Evolutionary conservation across 177 flowering plant species (phyloP).

Genomic region (Vitis hybrid): DNA sequence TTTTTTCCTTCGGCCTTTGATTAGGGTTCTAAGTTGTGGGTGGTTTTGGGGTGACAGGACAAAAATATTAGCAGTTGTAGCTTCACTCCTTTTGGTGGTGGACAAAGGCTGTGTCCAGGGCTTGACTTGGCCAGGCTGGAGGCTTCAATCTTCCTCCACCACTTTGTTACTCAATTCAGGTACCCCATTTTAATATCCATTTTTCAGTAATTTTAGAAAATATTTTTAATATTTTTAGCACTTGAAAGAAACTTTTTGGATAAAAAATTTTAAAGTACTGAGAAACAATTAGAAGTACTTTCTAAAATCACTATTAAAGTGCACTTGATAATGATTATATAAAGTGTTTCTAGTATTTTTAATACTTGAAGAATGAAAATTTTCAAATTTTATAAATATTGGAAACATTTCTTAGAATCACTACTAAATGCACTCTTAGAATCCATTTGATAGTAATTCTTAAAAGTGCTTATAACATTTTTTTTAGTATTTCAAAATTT

Average conservation of each 20-base stretch:
- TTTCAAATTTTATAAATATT: fast-evolving
- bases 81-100: constrained; percentile 97
- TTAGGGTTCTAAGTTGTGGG: too few relatives aligned
- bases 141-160: constrained; percentile 88
- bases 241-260: too few relatives aligned
- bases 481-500: too few relatives aligned
- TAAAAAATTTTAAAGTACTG: too few relatives aligned
- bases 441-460: too few relatives aligned
- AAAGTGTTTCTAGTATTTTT: fast-evolving
- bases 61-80: constrained; percentile 48
- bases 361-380: too few relatives aligned
- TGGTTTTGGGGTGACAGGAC: constrained; percentile 33
- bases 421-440: too few relatives aligned
- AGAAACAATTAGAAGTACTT: too few relatives aligned
- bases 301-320: too few relatives aligned
- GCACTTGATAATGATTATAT: fast-evolving
- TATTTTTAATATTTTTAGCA: too few relatives aligned
- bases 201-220: neutral
- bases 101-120: constrained; percentile 93
- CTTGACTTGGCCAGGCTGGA: constrained; percentile 91
- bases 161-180: constrained; percentile 86
- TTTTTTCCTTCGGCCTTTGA: too few relatives aligned
- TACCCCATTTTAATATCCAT: constrained; percentile 18
- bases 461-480: fast-evolving
- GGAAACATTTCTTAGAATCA: too few relatives aligned